Conservation (phyloP, 208 protist genomes). For the Wallacemonas rigidus region DNA sequence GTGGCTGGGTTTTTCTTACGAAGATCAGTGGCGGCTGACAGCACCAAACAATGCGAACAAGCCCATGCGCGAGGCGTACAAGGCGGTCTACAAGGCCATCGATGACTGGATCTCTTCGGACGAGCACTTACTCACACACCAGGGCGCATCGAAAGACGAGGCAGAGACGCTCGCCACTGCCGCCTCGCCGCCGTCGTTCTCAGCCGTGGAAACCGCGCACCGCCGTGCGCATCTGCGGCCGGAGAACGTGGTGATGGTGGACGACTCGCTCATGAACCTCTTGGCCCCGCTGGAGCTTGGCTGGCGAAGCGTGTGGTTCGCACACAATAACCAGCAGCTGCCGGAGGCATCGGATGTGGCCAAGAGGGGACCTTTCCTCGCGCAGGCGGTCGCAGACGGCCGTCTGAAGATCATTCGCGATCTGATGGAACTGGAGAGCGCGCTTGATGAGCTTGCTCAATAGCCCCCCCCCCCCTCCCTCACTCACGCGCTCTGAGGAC, state of each 20-base stretch:
- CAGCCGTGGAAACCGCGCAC: conserved; percentile 12
- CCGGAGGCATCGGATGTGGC: conserved; percentile 20
- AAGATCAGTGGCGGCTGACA: conserved; percentile 79
- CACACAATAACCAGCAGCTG: conserved; percentile 38
- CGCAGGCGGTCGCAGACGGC: conserved; percentile 27
- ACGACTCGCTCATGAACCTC: conserved; percentile 77
- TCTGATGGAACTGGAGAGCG: conserved; percentile 57
- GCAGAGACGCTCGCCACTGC: background rate
- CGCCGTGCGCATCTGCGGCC: conserved; percentile 29
- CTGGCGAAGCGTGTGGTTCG: conserved; percentile 74
- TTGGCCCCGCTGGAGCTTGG: conserved; percentile 62
- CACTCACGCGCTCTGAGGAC: too few species aligned
- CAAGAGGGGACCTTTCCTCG: conserved; percentile 29
- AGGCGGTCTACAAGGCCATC: conserved; percentile 50
- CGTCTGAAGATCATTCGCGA: conserved; percentile 49
- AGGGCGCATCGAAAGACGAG: background rate
- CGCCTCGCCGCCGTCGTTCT: background rate
- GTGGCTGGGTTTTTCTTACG: conserved; percentile 69
- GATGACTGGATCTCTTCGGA: conserved; percentile 32
- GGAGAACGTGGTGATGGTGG: conserved; percentile 67
- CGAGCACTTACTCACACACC: background rate
- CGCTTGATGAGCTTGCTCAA: conserved; percentile 22
- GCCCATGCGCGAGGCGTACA: conserved; percentile 60
- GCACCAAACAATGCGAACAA: conserved; percentile 65
- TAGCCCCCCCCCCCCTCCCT: background rate